A percentile compares a stretch with the other conserved stretches of the same genome.
These are phyloP conservation scores for Volutella citrinella DNA, from an alignment of 2,329 filamentous ascomycete genomes.

Conservation along the genomic window DNA sequence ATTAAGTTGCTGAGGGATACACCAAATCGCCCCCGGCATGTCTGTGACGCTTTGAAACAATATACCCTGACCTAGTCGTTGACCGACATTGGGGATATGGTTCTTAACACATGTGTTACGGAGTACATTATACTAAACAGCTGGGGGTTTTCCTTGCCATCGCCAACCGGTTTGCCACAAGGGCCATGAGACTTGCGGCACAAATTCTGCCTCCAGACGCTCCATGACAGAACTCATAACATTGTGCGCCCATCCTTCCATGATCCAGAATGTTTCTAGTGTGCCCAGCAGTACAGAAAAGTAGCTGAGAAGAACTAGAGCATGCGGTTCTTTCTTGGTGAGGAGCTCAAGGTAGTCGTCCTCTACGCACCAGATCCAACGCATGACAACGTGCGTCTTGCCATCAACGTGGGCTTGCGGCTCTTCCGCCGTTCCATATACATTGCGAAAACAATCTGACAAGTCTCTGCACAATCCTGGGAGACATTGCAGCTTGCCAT, in stretches of 20 bases:
- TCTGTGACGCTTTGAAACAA: too few species aligned
- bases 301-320: conserved; percentile 3
- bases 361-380: conserved; percentile 7
- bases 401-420: conserved; percentile 1
- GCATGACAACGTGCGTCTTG: conserved; percentile 8
- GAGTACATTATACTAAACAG: not conserved
- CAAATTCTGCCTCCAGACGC: not conserved
- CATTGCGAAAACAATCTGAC: too few species aligned
- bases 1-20: too few species aligned
- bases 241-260: conserved; percentile 7
- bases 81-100: too few species aligned
- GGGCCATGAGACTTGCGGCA: too few species aligned
- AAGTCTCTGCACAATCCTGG: too few species aligned
- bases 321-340: conserved; percentile 2
- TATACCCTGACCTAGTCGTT: too few species aligned
- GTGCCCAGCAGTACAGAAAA: conserved; percentile 8
- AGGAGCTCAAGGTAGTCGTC: conserved; percentile 5
- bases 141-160: not conserved
- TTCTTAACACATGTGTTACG: too few species aligned
- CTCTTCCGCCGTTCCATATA: not conserved
- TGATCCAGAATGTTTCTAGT: conserved; percentile 8
- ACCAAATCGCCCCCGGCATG: too few species aligned
- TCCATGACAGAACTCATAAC: conserved; percentile 3
- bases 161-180: not conserved
- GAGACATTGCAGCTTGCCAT: too few species aligned